These are phyloP conservation scores for Chrysanthemum lavandulifolium DNA, from an alignment of 129 eudicot species.

Conservation along the genomic window DNA sequence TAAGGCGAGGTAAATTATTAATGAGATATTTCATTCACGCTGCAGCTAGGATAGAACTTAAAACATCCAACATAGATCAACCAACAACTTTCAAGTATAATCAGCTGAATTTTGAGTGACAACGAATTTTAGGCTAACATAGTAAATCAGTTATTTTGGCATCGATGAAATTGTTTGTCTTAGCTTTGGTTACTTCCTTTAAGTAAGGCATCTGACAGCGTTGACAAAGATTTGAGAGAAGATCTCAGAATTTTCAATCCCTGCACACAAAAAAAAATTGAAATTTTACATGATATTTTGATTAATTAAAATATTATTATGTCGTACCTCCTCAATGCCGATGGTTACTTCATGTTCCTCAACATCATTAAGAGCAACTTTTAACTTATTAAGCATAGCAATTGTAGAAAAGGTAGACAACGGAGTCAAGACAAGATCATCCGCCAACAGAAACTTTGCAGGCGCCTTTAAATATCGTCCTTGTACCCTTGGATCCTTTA, in stretches of 20 bases:
- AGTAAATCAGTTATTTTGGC: too few relatives aligned
- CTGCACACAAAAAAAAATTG: neutral
- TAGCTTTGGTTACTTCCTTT: neutral
- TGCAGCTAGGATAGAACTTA: too few relatives aligned
- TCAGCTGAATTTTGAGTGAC: too few relatives aligned
- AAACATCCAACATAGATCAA: too few relatives aligned
- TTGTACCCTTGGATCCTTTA: neutral
- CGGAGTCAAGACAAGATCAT: conserved; percentile 18
- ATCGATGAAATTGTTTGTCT: neutral
- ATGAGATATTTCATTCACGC: too few relatives aligned
- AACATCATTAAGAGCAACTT: conserved; percentile 3
- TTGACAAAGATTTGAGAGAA: neutral
- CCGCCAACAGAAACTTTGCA: conserved; percentile 26
- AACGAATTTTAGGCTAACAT: too few relatives aligned
- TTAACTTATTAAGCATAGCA: neutral
- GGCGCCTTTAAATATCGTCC: conserved; percentile 4
- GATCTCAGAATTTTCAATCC: neutral
- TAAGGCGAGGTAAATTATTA: too few relatives aligned
- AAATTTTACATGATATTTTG: too few relatives aligned
- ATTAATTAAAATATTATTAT: neutral
- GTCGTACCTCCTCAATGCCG: conserved; percentile 5
- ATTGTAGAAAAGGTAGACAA: neutral
- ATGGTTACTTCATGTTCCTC: neutral
- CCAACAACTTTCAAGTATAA: too few relatives aligned
- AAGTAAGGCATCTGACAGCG: neutral